Evolutionary conservation across 2,329 filamentous ascomycete genomes (phyloP).

Genomic region (Ascomycota sp.): DNA sequence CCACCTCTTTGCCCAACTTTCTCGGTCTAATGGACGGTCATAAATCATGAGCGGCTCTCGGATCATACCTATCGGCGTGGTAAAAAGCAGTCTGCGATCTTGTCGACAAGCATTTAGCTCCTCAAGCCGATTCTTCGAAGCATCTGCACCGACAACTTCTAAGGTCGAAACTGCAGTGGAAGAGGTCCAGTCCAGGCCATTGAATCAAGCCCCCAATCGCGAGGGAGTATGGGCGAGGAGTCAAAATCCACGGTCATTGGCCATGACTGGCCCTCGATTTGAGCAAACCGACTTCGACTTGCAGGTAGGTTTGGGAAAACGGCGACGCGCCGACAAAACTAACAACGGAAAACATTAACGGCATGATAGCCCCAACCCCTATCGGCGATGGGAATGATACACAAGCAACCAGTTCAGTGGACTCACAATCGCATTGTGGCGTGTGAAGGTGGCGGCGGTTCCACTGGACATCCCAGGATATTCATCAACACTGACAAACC

Average conservation of each 20-base stretch:
- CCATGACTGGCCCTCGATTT: conserved; percentile 87
- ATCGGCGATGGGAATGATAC: conserved; percentile 86
- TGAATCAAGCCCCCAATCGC: conserved; percentile 74
- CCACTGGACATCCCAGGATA: conserved; percentile 74
- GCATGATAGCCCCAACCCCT: conserved; percentile 55
- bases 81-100: conserved; percentile 23
- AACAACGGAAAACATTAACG: conserved; percentile 5
- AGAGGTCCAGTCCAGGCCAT: conserved; percentile 22
- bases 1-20: neutral
- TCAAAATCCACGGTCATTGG: conserved; percentile 60
- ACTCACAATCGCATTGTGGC: conserved; percentile 61
- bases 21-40: neutral
- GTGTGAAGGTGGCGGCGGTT: conserved; percentile 84
- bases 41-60: conserved; percentile 21
- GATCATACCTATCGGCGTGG: conserved; percentile 22
- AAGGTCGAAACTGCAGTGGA: conserved; percentile 21
- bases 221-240: conserved; percentile 62
- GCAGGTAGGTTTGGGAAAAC: conserved; percentile 42
- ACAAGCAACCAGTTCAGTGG: conserved; percentile 90
- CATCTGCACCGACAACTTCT: conserved; percentile 18
- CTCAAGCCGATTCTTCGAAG: conserved; percentile 25
- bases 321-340: neutral
- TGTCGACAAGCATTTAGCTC: conserved; percentile 26
- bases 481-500: conserved; percentile 98
- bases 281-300: conserved; percentile 88